These are phyloP conservation scores for Eutrema yunnanense DNA, from an alignment of 345 rosid species.

Conservation along the genomic window DNA sequence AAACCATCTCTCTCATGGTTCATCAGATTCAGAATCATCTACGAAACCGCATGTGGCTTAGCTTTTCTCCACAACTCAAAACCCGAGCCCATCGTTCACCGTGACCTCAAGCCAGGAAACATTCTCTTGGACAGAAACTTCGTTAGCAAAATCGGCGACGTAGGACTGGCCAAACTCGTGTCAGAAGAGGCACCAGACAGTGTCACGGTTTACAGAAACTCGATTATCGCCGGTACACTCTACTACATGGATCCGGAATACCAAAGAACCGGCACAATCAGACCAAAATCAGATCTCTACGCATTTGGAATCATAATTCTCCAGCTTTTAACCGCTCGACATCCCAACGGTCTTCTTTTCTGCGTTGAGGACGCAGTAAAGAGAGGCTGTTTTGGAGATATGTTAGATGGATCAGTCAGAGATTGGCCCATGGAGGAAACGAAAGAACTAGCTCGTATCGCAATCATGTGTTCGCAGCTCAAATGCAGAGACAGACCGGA, in stretches of 20 bases:
- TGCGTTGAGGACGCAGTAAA: constrained; percentile 56
- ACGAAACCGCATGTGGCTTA: constrained; percentile 78
- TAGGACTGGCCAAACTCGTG: constrained; percentile 81
- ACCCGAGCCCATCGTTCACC: constrained; percentile 80
- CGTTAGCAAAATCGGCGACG: constrained; percentile 84
- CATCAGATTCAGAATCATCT: constrained; percentile 60
- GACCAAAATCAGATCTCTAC: constrained; percentile 87
- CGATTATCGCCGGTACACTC: constrained; percentile 69
- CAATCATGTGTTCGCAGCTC: constrained; percentile 63
- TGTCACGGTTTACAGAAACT: constrained; percentile 59
- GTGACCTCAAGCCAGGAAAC: constrained; percentile 83
- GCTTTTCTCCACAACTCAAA: constrained; percentile 91
- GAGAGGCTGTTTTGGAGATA: constrained; percentile 46
- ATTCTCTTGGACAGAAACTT: constrained; percentile 67
- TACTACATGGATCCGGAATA: constrained; percentile 92
- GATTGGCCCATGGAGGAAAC: constrained; percentile 78
- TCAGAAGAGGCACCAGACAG: constrained; percentile 64
- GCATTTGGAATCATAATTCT: constrained; percentile 74
- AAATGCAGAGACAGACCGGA: constrained; percentile 92
- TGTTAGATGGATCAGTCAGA: constrained; percentile 51
- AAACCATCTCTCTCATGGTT: constrained; percentile 79
- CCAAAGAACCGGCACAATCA: constrained; percentile 73
- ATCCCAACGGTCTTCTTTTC: constrained; percentile 58
- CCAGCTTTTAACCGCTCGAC: constrained; percentile 56
- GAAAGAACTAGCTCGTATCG: constrained; percentile 59